Evolutionary conservation across 2,329 filamentous ascomycete genomes (phyloP).

Genomic region (Epichloe typhina): DNA sequence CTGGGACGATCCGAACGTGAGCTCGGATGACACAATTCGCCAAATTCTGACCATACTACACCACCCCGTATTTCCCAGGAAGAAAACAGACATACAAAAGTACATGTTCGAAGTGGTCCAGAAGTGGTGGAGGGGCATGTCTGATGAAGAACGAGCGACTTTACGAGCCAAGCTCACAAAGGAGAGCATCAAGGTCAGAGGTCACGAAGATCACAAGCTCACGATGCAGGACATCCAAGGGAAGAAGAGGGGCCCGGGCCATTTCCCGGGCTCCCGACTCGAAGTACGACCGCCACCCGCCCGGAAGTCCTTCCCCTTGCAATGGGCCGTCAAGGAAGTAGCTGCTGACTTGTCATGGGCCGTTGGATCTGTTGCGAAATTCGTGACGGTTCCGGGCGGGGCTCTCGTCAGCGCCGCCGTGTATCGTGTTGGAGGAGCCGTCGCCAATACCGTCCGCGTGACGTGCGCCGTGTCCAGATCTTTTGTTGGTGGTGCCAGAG

Average conservation of each 20-base stretch:
- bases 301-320: conserved; percentile 11
- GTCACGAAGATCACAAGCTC: conserved; percentile 17
- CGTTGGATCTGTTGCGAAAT: conserved; percentile 8
- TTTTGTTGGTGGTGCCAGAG: not conserved
- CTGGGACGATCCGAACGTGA: conserved; percentile 59
- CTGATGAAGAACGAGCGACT: conserved; percentile 9
- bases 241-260: conserved; percentile 12
- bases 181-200: conserved; percentile 13
- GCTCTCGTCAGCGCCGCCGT: not conserved
- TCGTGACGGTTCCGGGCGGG: conserved; percentile 3
- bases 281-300: conserved; percentile 10
- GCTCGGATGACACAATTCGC: conserved; percentile 61
- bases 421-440: not conserved
- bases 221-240: conserved; percentile 13
- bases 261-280: conserved; percentile 15
- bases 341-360: conserved; percentile 11
- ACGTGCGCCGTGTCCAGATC: not conserved
- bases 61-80: conserved; percentile 66
- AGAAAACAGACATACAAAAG: conserved; percentile 59
- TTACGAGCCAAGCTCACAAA: conserved; percentile 14
- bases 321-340: conserved; percentile 11
- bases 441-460: not conserved
- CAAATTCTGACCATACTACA: conserved; percentile 71
- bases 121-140: conserved; percentile 52
- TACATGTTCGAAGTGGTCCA: conserved; percentile 74